These are phyloP conservation scores for Clausena lansium DNA, from an alignment of 345 rosid species.

Conservation along the genomic window DNA sequence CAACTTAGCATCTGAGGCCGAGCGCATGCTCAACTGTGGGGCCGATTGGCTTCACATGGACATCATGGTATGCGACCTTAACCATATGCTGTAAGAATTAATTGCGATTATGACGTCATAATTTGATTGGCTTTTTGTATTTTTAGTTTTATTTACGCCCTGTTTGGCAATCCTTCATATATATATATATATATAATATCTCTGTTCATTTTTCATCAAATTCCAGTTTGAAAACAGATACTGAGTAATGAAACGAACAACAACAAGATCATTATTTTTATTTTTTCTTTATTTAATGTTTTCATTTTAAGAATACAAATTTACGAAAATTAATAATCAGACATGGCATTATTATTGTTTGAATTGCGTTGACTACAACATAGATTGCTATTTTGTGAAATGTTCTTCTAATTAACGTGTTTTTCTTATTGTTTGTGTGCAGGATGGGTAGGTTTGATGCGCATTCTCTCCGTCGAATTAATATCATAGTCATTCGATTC, in stretches of 20 bases:
- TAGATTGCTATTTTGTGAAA: background rate
- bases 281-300: background rate
- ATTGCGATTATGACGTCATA: background rate
- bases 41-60: slow-evolving; percentile 99
- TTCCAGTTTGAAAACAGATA: background rate
- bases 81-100: background rate
- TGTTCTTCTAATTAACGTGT: slow-evolving; percentile 1
- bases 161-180: background rate
- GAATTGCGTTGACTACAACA: background rate
- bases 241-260: background rate
- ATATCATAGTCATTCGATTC: background rate
- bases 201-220: background rate
- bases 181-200: background rate
- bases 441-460: slow-evolving; percentile 67
- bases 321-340: too few relatives aligned
- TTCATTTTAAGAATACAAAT: too few relatives aligned
- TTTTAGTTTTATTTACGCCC: background rate
- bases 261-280: background rate
- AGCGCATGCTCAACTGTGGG: slow-evolving; percentile 74
- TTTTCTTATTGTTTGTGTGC: slow-evolving; percentile 31
- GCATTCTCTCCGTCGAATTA: background rate
- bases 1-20: slow-evolving; percentile 81
- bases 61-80: slow-evolving; percentile 60
- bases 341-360: too few relatives aligned
- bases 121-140: background rate